These are phyloP conservation scores for Heliocybe sulcata DNA, from an alignment of 1,284 basidiomycete species.

Conservation along the genomic window DNA sequence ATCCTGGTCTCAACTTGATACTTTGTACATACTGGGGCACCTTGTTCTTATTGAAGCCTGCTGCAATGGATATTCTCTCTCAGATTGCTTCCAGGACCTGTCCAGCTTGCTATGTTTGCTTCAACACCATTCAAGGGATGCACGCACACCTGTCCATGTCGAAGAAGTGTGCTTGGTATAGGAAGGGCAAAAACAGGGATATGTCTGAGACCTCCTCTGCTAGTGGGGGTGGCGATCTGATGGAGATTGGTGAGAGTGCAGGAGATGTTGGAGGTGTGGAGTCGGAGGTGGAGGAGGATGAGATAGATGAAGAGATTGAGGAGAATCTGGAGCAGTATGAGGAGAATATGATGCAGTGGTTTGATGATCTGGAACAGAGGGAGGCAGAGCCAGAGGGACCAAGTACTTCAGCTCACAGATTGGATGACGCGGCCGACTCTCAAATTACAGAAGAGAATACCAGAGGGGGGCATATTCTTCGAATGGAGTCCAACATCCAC, in stretches of 20 bases:
- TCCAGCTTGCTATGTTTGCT: constrained; percentile 2
- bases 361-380: too few species aligned
- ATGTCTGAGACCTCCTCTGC: too few species aligned
- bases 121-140: constrained; percentile 1
- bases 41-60: not conserved
- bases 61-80: not conserved
- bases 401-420: not conserved
- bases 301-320: too few species aligned
- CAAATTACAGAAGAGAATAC: not conserved
- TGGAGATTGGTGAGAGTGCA: too few species aligned
- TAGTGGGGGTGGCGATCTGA: too few species aligned
- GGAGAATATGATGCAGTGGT: too few species aligned
- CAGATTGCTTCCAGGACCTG: not conserved
- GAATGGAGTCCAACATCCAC: not conserved
- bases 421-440: not conserved
- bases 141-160: constrained; percentile 2
- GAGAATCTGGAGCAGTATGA: too few species aligned
- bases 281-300: too few species aligned
- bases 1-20: too few species aligned
- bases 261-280: too few species aligned
- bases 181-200: constrained; percentile 2
- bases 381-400: too few species aligned
- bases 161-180: constrained; percentile 5
- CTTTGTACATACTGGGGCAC: too few species aligned
- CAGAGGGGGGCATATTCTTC: not conserved